Percentiles rank a stretch among this genome's conserved stretches.
Conservation (phyloP, 208 protist species). For the Leishmania braziliensis region DNA sequence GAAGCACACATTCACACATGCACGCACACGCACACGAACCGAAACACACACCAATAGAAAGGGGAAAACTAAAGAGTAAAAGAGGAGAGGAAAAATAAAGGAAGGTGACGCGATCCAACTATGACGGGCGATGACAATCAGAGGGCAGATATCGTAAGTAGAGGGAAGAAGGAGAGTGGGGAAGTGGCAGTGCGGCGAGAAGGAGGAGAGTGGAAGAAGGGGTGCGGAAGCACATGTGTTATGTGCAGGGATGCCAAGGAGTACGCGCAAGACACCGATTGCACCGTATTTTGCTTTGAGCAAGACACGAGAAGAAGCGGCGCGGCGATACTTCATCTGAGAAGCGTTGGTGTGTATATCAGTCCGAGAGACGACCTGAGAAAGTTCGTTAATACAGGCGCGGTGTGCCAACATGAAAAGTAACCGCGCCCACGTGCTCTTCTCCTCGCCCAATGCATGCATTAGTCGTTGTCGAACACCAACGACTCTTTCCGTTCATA, state of each 20-base stretch:
- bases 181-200: background rate
- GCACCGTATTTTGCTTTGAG: background rate
- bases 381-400: background rate
- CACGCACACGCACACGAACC: no score
- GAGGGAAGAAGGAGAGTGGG: background rate
- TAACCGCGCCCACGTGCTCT: background rate
- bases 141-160: background rate
- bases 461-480: background rate
- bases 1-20: background rate
- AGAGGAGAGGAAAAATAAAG: slow-evolving; percentile 3
- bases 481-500: background rate
- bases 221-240: background rate
- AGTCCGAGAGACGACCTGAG: background rate
- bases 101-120: background rate
- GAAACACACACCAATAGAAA: background rate
- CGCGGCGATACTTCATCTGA: background rate
- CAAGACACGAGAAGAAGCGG: background rate
- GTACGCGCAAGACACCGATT: background rate
- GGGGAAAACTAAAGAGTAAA: background rate
- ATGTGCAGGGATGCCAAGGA: background rate
- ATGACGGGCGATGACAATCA: background rate
- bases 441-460: background rate
- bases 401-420: background rate
- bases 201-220: no score
- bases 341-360: background rate